phyloP scores from a whole-genome alignment of 2,329 filamentous ascomycete species.

The Madurella fahalii region DNA sequence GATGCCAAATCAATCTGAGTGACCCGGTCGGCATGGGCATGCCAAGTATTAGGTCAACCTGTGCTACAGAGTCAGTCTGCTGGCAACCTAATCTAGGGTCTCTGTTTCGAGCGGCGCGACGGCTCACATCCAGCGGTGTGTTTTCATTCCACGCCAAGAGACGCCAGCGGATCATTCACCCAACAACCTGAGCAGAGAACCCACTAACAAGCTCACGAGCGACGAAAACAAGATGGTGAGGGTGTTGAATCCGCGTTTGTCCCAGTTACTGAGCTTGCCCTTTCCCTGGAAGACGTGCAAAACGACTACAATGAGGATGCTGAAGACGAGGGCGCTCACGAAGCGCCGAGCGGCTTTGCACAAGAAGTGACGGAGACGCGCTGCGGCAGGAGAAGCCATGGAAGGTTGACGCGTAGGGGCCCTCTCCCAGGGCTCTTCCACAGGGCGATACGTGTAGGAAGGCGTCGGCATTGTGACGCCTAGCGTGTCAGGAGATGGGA shows the following conservation, averaged over 20 bases:
- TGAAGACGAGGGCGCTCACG: neutral
- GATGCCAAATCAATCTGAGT: neutral
- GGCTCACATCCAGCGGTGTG: neutral
- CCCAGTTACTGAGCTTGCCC: neutral
- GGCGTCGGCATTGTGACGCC: no score
- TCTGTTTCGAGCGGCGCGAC: no score
- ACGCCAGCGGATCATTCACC: conserved; percentile 10
- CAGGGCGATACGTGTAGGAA: no score
- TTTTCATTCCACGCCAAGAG: neutral
- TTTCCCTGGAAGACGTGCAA: neutral
- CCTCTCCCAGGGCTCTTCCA: no score
- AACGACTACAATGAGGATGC: neutral
- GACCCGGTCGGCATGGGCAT: neutral
- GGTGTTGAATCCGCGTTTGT: conserved; percentile 4
- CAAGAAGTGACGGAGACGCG: no score
- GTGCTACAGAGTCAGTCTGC: no score
- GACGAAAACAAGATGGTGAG: conserved; percentile 9
- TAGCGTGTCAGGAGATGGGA: no score
- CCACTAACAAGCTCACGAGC: conserved; percentile 13
- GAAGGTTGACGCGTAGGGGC: no score
- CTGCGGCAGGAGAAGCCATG: no score
- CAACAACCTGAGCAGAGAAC: conserved; percentile 7
- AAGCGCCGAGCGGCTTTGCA: neutral
- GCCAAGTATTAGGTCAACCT: conserved; percentile 10
- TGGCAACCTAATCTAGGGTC: no score